Evolutionary conservation across 169 alveolate genomes (phyloP).

Genomic region (Plasmodium billcollinsi): DNA sequence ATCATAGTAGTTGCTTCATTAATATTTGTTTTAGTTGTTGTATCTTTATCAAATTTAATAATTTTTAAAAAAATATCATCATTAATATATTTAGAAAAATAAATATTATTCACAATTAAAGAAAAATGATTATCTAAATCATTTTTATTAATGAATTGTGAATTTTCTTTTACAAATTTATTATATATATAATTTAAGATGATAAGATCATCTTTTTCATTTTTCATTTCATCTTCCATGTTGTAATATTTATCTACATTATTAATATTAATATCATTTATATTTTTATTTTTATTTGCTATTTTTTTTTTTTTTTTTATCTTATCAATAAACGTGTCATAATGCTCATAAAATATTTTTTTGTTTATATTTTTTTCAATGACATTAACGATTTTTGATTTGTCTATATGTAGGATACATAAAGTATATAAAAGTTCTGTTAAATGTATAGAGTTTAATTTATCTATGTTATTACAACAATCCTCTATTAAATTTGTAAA

Average conservation of each 20-base stretch:
- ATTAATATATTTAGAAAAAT: constrained; percentile 28
- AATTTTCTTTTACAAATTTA: constrained; percentile 19
- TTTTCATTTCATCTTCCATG: constrained; percentile 8
- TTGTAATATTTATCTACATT: constrained; percentile 11
- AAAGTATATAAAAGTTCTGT: constrained; percentile 48
- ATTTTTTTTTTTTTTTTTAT: not conserved
- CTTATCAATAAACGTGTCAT: constrained; percentile 2
- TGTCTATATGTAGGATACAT: constrained; percentile 40
- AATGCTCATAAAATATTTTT: constrained; percentile 2
- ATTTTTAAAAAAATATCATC: constrained; percentile 30
- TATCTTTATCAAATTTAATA: constrained; percentile 16
- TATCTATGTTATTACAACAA: constrained; percentile 60
- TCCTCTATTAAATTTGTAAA: constrained; percentile 62
- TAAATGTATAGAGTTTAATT: constrained; percentile 8
- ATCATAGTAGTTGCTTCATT: no score
- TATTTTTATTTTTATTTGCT: constrained; percentile 6
- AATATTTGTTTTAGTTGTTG: not conserved
- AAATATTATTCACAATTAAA: constrained; percentile 13
- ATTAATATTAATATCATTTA: not conserved
- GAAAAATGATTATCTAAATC: constrained; percentile 10
- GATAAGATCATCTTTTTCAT: constrained; percentile 41
- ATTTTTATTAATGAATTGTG: not conserved
- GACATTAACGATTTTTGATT: constrained; percentile 25
- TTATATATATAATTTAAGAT: constrained; percentile 55
- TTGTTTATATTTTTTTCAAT: constrained; percentile 24